Evolutionary conservation across 1,284 basidiomycete genomes (phyloP), one percentile per base, ranked within the genome.

Genomic region (Ustilago trichophora): DNA sequence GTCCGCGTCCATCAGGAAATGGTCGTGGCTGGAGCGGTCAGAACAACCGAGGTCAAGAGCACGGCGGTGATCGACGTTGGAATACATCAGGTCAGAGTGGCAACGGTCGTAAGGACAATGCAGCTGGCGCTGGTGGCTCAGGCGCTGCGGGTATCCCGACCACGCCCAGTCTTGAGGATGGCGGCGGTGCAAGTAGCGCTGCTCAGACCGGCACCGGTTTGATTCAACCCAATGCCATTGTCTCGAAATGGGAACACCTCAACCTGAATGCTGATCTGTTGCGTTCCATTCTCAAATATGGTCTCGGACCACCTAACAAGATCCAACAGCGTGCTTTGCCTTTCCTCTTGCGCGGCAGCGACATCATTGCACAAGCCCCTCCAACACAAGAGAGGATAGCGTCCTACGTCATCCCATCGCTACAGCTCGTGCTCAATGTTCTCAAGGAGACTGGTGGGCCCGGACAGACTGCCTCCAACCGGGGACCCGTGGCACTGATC

Each of bases 381-480:
- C 94, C 95, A 0, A 98, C 95, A 0, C 95, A 98, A 82, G 95
- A 98, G 82, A 87, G 95, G 40, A 98, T 98, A 77, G 94, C 95
- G 26, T 92, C 93, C 50, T 98, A 98, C 78, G 74, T 80, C 10
- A 79, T 80, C 12, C 78, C 77, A 19, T 59, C 74, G 4, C 41
- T 80, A 36, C 75, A 80, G 43, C 49, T 75, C 1, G 68, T 77
- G 6, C 52, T 75, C 24, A 73, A 71, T 13, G 73, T 67, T 13
- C 56, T 66, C 27, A 59, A 75, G 16, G 67, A 73, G 49, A 51
- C 60, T 11, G 63, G 54, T 8, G 60, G 53, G 5, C 47, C 35
- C 6, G 47, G 76, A 41, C 49, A 48, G 13, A 47, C 49, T n/a
- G 63, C 56, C 16, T 47, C 55, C 13, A 67, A 32, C 22, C 53